Evolutionary conservation across 2,329 filamentous ascomycete genomes (phyloP), one percentile per base, ranked within the genome.

Genomic region (Nothophoma quercina): DNA sequence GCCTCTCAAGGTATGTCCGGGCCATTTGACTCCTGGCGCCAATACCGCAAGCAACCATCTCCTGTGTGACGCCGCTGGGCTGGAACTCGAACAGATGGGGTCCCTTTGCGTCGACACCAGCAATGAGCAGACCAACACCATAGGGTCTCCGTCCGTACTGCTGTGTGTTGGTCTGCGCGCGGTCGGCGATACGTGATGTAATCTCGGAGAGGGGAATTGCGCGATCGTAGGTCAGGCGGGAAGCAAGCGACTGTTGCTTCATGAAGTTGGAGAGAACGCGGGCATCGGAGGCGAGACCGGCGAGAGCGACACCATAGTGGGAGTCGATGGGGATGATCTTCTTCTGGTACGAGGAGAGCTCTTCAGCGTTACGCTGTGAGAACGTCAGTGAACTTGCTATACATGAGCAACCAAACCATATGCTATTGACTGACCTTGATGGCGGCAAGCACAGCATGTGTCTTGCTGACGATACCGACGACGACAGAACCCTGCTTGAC

Each of bases 211-310:
- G 82, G 25, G 92, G 91, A 74, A 99, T 95, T 64, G 93, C 87
- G 64, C 95, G 93, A 78, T 91, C 93, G 81, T 96, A 98, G 51
- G 92, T 96, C 68, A 99, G 88, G 76, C 93, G 92, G 69, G 95
- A 93, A 70, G 91, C 90, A 70, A 99, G 91, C 60, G 91, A 96
- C 81, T 98, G 95, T 80, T 96, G 92, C 83, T 97, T 98, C 93
- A 99, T 98, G 83, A 97, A 99, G 86, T 99, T 99, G 83, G 93
- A 97, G 68, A 99, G 92, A 68, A 99, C 95, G 72, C 95, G 95
- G 73, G 93, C 95, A 78, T 99, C 95, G 53, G 93, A 97, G 64
- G 95, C 95, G 58, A 99, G 90, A 68, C 95, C 95, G 64, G 95
- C 95, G 70, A 99, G 96, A 70, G 93, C 92, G 70, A 99, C 88